Evolutionary conservation across 140 eudicot species (phyloP).

Genomic region (Stevia rebaudiana): DNA sequence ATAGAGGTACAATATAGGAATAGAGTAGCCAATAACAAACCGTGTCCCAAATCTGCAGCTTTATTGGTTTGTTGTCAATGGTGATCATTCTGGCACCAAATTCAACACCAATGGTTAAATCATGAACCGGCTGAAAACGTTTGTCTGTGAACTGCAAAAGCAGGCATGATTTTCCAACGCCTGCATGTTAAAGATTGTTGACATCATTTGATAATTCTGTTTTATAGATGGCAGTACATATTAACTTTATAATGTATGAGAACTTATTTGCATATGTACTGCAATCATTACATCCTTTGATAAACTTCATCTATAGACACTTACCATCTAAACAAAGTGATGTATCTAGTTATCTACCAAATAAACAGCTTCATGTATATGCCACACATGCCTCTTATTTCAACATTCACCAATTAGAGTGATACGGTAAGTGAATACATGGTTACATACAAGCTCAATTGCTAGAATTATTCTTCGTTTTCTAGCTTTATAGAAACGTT

Average conservation of each 20-base stretch:
- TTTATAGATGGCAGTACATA: neutral
- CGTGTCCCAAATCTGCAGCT: slow-evolving; percentile 97
- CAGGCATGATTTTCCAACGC: slow-evolving; percentile 94
- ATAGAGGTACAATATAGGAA: neutral
- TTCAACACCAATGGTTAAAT: slow-evolving; percentile 90
- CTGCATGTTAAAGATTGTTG: slow-evolving; percentile 32
- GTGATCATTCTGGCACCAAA: slow-evolving; percentile 98
- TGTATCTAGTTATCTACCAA: neutral
- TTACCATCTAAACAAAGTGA: neutral
- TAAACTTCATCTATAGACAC: neutral
- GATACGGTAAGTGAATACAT: neutral
- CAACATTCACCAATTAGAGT: neutral
- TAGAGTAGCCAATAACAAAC: slow-evolving; percentile 28
- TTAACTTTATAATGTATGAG: neutral
- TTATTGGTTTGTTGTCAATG: slow-evolving; percentile 74
- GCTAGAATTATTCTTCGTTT: neutral
- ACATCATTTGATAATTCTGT: neutral
- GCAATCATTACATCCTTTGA: neutral
- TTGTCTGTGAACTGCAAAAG: slow-evolving; percentile 96
- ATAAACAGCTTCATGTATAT: neutral
- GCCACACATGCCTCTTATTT: neutral
- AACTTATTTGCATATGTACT: slow-evolving; percentile 2
- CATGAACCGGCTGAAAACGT: slow-evolving; percentile 94
- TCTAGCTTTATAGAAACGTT: neutral
- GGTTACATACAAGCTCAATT: neutral